Base-by-base conservation (phyloP, 192 early-diverging fungal species). In the Pilaira anomala region DNA sequence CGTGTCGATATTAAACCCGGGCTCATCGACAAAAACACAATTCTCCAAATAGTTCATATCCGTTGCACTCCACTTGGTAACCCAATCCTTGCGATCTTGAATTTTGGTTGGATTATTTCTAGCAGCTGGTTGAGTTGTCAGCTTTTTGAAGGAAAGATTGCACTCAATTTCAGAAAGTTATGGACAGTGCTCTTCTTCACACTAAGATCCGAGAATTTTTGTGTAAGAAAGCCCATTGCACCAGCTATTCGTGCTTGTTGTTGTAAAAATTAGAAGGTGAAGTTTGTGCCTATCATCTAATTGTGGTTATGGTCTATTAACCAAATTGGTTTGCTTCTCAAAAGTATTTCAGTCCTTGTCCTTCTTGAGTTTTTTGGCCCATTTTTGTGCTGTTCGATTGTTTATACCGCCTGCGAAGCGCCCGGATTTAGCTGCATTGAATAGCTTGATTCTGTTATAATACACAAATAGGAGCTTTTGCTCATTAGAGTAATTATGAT, bases 11-110 rank as follows among this genome's bases (percentile, higher is more conserved):
- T 62, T 3, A 50, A 50, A 62, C 7, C 5, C 61, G 11, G 61
- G 39, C 44, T 45, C 44, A 16, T 63, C 62, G 41, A 63, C 33
- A 26, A 63, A 63, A 40, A 63, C 62, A 52, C 62, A 52, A 16
- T 63, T 63, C 26, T 55, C 52, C n/a, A 55, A 36, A 19, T 55
- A 55, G 18, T 55, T 39, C 53, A 55, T 55, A 55, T 55, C 53
- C 18, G 29, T 55, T 40, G 28, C 18, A 21, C 33, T 30, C 53
- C 53, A 55, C 53, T 55, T 55, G 7, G 19, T 12, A 39, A 55
- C 30, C 53, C 53, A 39, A 30, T 19, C 53, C 18, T 30, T 55
- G 33, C 53, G 28, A 39, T 39, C 33, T 30, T 30, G 30, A 39
- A 58, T 58, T 44, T 58, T 41, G 16, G 36, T 24, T 57, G 55